Evolutionary conservation across 176 grass and related monocot genomes (phyloP), one percentile per base, ranked within the genome.

Genomic region (Thinopyrum elongatum): DNA sequence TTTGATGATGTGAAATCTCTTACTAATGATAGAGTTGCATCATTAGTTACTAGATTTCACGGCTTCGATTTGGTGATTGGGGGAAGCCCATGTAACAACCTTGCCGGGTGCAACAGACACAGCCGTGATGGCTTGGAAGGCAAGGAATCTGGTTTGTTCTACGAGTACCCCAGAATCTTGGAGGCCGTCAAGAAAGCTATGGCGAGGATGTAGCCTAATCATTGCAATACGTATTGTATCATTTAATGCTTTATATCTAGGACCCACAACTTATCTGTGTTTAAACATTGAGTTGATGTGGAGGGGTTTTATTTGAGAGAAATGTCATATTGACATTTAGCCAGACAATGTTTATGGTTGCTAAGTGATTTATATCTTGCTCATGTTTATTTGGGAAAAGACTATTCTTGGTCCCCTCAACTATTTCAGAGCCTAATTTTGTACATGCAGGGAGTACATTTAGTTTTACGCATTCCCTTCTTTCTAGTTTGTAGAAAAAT

Each of bases 61-160:
- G 88, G 88, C 0, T 89, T 94, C 69, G 92, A 97, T 61, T 60
- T 97, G 25, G 88, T 97, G 6, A 91, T 97, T n/a, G 95, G 92
- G 1, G 95, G 92, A 8, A 97, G 95, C 35, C 95, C 95, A 0
- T 97, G 95, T 63, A 94, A 97, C 65, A 94, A 97, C 72, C 85
- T 94, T 27, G 28, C 92, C 4, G 95, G 95, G 7, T 94, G 90
- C 78, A 97, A 97, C 73, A 83, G 92, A 1, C 64, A 88, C 80
- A 41, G 6, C 17, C 51, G 51, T 55, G 17, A 55, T 55, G 51
- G 51, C 17, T 55, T 55, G 80, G 82, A 87, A 62, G 95, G 95
- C 33, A 80, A 91, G 19, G 89, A 97, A 17, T 97, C 92, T 4
- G 49, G 72, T 3, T 57, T 97, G 4, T 95, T 98, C 67, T 98